These are phyloP conservation scores for Ogataea pini DNA, from an alignment of 805 yeast genomes.

Conservation along the genomic window DNA sequence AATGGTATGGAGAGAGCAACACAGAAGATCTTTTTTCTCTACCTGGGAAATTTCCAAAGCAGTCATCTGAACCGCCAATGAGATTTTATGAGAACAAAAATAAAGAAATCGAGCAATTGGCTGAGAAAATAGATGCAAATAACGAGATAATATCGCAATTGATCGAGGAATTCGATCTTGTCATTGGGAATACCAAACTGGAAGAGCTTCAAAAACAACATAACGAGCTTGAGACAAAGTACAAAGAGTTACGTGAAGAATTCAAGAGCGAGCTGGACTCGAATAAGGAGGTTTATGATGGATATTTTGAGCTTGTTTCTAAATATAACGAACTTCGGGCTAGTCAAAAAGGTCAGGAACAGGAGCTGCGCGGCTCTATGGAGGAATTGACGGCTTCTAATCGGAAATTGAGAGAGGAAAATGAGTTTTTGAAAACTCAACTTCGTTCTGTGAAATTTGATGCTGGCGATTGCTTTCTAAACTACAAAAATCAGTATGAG, in stretches of 20 bases:
- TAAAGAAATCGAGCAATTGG: background rate
- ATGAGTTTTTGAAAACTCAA: slow-evolving; percentile 8
- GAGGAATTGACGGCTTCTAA: slow-evolving; percentile 12
- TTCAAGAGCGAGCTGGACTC: slow-evolving; percentile 24
- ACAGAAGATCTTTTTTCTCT: slow-evolving; percentile 13
- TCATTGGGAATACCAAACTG: slow-evolving; percentile 18
- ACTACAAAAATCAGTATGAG: slow-evolving; percentile 21
- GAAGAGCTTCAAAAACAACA: slow-evolving; percentile 17
- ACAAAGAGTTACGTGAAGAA: slow-evolving; percentile 27
- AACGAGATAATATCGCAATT: slow-evolving; percentile 15
- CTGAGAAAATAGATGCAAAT: slow-evolving; percentile 14
- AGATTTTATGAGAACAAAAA: background rate
- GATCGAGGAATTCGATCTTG: slow-evolving; percentile 16
- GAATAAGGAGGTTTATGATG: slow-evolving; percentile 28
- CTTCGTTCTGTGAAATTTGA: slow-evolving; percentile 5
- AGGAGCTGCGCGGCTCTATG: slow-evolving; percentile 5
- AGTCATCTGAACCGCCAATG: background rate
- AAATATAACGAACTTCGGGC: slow-evolving; percentile 17
- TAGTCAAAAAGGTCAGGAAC: background rate
- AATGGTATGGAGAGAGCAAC: slow-evolving; percentile 17
- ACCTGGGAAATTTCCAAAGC: slow-evolving; percentile 22
- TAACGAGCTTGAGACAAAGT: slow-evolving; percentile 20
- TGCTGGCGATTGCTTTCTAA: slow-evolving; percentile 13
- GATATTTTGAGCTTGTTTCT: slow-evolving; percentile 27
- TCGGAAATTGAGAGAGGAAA: slow-evolving; percentile 13